Base-by-base conservation (phyloP, 2,329 filamentous ascomycete genomes). In the Zymoseptoria passerinii region DNA sequence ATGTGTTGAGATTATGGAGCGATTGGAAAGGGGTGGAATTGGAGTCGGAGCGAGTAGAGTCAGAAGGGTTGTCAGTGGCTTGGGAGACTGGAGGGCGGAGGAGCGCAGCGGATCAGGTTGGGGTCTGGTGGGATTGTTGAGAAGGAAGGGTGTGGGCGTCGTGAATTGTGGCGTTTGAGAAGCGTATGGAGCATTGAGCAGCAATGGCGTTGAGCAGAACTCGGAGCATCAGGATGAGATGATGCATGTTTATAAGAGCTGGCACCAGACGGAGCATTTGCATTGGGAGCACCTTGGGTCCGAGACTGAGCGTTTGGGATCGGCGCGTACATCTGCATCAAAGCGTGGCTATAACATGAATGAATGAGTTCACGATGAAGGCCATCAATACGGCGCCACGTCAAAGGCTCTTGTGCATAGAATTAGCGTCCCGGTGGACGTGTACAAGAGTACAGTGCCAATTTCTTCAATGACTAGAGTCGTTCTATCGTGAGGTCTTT, bases 91-190 rank as follows among this genome's bases (percentile, higher is more conserved):
- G 70, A 75, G 49, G 71, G 71, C 68, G 65, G 66, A 28, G 72
- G 75, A 18, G 72, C 73, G 6, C 35, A 72, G 75, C 61, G 68
- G 73, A 53, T 70, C 76, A 58, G 73, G 76, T 64, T 74, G 82
- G 28, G 77, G 80, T 61, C 83, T 81, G 80, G 66, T 78, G 23
- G 72, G 75, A 27, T 65, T 81, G 18, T 76, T 81, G 68, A 69
- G 71, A 50, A 72, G 76, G 57, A 71, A 73, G 57, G 75, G 76
- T 5, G 63, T 80, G 63, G 72, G 74, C 54, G 72, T 82, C 56
- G 78, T 82, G 3, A 80, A 79, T 66, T 81, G 80, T 70, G 77
- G 78, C 27, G 70, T 81, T 63, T 80, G 65, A 76, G 27, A 53
- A 28, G 19, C n/a, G 20, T 16, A 50, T 4, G 18, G 49, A 50